Evolutionary conservation across 345 rosid species (phyloP).

Genomic region (Aegle marmelos): DNA sequence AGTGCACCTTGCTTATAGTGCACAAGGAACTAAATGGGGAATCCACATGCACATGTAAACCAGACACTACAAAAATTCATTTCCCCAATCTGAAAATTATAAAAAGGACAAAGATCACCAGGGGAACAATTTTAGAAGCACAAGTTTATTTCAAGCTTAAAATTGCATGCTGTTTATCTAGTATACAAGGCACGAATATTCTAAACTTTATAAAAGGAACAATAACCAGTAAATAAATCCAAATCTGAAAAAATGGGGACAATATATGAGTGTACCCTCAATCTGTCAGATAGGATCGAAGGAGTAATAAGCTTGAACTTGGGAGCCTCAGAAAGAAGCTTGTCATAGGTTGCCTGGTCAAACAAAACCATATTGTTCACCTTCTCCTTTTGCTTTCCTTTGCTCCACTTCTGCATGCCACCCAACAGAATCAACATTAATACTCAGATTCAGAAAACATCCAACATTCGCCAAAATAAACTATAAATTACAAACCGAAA

Average conservation of each 20-base stretch:
- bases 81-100: neutral
- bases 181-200: neutral
- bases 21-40: neutral
- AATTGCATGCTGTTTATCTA: neutral
- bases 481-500: neutral
- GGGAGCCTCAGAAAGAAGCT: slow-evolving; percentile 45
- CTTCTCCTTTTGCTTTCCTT: slow-evolving; percentile 59
- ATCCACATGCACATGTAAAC: neutral
- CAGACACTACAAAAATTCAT: neutral
- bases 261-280: slow-evolving; percentile 32
- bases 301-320: slow-evolving; percentile 53
- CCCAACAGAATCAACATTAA: neutral
- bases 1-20: neutral
- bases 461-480: neutral
- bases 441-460: neutral
- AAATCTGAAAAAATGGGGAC: too few species aligned
- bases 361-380: slow-evolving; percentile 60
- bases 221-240: neutral
- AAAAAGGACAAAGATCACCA: neutral
- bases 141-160: neutral
- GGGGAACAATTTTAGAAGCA: neutral
- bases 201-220: neutral
- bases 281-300: slow-evolving; percentile 46
- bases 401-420: slow-evolving; percentile 45
- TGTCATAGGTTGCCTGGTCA: slow-evolving; percentile 50